phyloP scores from a whole-genome alignment of 495 filamentous ascomycete species.

The Clohesyomyces aquaticus region DNA sequence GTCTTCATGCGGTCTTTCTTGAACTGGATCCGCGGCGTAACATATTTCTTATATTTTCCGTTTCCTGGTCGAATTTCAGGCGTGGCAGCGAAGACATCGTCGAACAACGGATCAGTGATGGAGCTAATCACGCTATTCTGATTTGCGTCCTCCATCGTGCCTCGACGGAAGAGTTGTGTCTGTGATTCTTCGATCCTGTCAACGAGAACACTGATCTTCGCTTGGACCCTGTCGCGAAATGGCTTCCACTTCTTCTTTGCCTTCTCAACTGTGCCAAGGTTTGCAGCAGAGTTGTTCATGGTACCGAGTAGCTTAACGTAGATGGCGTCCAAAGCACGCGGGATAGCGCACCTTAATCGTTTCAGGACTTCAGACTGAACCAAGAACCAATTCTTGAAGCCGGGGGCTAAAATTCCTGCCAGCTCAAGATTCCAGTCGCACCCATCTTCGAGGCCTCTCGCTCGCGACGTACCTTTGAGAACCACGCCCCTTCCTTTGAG shows the following conservation, averaged over 20 bases:
- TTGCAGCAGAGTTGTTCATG: not conserved
- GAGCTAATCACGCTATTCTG: not conserved
- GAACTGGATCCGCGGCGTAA: no score
- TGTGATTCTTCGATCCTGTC: not conserved
- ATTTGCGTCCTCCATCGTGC: constrained; percentile 2
- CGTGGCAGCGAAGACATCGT: constrained; percentile 3
- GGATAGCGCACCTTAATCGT: not conserved
- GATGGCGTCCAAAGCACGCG: not conserved
- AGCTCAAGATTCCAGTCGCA: constrained; percentile 27
- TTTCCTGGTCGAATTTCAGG: not conserved
- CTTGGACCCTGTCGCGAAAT: not conserved
- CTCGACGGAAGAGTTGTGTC: not conserved
- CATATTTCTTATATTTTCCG: not conserved
- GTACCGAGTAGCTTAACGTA: not conserved
- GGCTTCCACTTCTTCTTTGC: constrained; percentile 9
- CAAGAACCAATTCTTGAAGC: constrained; percentile 3
- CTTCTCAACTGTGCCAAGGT: not conserved
- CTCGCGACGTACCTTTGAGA: not conserved
- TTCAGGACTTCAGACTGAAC: not conserved
- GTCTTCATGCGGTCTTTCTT: no score
- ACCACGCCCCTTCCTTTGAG: constrained; percentile 10
- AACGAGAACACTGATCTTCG: not conserved
- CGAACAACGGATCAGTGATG: not conserved
- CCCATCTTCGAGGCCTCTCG: constrained; percentile 6
- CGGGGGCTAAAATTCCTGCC: not conserved